Base-by-base conservation (phyloP, 176 grass and related monocot genomes). In the Oryza punctata region DNA sequence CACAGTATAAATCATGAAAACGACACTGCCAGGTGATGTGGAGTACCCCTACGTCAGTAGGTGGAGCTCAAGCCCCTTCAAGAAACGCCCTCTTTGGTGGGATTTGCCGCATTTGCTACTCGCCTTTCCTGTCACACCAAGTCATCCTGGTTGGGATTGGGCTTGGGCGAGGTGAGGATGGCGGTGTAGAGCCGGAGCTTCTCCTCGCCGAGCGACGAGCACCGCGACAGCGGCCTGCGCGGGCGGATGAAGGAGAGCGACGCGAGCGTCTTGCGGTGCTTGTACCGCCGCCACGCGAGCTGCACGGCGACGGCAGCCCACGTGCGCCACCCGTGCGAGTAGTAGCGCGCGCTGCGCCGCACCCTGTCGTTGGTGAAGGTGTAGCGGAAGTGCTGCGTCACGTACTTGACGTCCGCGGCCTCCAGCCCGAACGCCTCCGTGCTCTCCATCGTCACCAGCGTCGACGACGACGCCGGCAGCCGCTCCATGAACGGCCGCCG, bases 271-370 rank as follows among this genome's bases (percentile, higher is more conserved):
- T 89, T 85, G 73, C 91, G 87, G 87, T 93, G 96, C 83, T 82
- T 90, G 85, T 90, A 91, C 45, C 91, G 63, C 1, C 96, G 68
- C 93, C 96, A 95, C 2, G 91, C 93, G 1, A 98, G 87, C 77
- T 98, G 96, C 13, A 98, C 69, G 16, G 96, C 93, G n/a, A 98
- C 96, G 25, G 96, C 87, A 1, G 91, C 96, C 96, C 93, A 98
- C 6, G 89, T 98, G 19, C 93, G 84, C 96, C 96, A 98, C 29
- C 96, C 92, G 0, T 93, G 89, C 12, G 96, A 98, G 89, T 98
- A 98, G 85, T 98, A 98, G 12, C 91, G 70, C 45, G 89, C 96
- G 76, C 93, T 98, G 37, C 93, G 78, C 68, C 85, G 90, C 82
- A 98, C 91, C 73, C 54, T 87, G 54, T 98, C 91, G 79, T 90